These are phyloP conservation scores for Lipomyces sp. DNA, from an alignment of 805 yeast genomes.

Conservation along the genomic window DNA sequence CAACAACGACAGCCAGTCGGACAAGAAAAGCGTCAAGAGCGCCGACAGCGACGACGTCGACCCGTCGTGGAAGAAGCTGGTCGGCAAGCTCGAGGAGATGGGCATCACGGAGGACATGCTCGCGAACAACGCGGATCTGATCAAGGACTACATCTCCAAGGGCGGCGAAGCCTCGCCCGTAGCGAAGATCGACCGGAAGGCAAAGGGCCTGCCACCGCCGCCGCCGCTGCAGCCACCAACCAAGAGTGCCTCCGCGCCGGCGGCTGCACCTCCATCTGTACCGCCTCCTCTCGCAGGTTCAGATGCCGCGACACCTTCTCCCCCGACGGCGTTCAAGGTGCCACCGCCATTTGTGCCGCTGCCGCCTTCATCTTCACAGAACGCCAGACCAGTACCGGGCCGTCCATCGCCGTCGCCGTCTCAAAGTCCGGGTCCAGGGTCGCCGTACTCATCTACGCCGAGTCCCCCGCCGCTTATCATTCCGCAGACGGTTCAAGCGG, in stretches of 20 bases:
- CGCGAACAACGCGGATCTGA: conserved; percentile 69
- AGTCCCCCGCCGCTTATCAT: conserved; percentile 8
- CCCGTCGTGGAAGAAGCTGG: conserved; percentile 66
- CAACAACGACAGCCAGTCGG: conserved; percentile 13
- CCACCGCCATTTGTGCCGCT: conserved; percentile 28
- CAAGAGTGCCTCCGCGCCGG: conserved; percentile 1
- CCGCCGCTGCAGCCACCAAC: conserved; percentile 26
- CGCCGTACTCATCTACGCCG: conserved; percentile 11
- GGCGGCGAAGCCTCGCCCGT: conserved; percentile 67
- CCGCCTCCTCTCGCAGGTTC: conserved; percentile 16
- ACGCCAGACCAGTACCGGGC: conserved; percentile 33
- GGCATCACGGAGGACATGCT: conserved; percentile 88
- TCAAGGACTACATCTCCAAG: conserved; percentile 69
- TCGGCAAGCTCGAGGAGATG: conserved; percentile 65
- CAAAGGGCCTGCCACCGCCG: conserved; percentile 29
- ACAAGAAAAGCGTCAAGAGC: conserved; percentile 18
- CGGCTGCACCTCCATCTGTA: conserved; percentile 36
- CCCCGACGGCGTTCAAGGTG: conserved; percentile 30
- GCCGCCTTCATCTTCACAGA: conserved; percentile 28
- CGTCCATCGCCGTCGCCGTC: conserved; percentile 19
- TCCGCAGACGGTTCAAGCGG: neutral
- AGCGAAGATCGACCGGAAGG: conserved; percentile 39
- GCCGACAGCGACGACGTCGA: conserved; percentile 44
- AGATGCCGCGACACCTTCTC: conserved; percentile 30
- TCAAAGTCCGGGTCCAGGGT: conserved; percentile 24